phyloP scores from a whole-genome alignment of 768 basidiomycete genomes.

The Coprinellus micaceus region DNA sequence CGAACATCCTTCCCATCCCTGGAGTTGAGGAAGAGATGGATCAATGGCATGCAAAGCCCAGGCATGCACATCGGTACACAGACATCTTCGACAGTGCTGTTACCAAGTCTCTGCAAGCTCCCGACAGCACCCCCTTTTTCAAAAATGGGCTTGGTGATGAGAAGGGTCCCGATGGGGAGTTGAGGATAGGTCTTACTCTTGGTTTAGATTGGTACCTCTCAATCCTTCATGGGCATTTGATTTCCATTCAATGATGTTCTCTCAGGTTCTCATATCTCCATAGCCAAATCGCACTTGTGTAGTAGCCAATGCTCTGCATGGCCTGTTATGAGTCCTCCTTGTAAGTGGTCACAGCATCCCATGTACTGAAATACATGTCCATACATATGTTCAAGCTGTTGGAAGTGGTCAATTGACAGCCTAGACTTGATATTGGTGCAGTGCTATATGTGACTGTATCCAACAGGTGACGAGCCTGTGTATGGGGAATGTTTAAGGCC shows the following conservation, averaged over 20 bases:
- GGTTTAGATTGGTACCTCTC: background rate
- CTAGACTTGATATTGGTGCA: no score
- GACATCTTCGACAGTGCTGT: background rate
- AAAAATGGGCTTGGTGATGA: background rate
- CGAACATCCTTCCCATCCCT: background rate
- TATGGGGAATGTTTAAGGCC: no score
- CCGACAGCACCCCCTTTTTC: background rate
- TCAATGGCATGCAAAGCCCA: background rate
- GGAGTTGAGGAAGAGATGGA: background rate
- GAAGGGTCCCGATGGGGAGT: background rate
- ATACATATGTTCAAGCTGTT: no score
- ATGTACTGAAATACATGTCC: no score
- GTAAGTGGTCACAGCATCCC: no score
- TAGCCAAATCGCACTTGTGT: conserved; percentile 23
- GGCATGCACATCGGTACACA: background rate
- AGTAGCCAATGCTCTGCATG: no score
- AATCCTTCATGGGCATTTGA: background rate
- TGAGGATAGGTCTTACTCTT: background rate
- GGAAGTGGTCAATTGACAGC: no score
- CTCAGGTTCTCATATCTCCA: background rate
- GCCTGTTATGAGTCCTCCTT: no score
- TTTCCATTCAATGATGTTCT: background rate
- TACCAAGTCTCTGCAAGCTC: background rate
- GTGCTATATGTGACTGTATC: no score
- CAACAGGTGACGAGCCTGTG: no score